These are phyloP conservation scores for Aquilaria malaccensis DNA, from an alignment of 345 rosid genomes.

Conservation along the genomic window DNA sequence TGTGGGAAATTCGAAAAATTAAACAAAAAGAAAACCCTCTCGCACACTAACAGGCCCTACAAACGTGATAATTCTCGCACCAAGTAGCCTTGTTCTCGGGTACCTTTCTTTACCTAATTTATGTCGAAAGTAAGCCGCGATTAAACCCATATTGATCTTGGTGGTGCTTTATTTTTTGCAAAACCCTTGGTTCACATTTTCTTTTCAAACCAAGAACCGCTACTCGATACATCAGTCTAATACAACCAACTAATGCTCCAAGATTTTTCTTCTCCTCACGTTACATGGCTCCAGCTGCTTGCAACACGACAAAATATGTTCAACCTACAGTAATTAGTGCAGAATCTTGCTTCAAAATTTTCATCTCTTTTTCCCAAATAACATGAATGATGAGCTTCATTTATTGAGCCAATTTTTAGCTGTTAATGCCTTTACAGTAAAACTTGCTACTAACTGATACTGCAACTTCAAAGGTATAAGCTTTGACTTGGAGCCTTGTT, in stretches of 20 bases:
- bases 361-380: constrained; percentile 7
- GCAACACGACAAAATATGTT: background rate
- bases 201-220: constrained; percentile 6
- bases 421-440: background rate
- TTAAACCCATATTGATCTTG: constrained; percentile 6
- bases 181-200: background rate
- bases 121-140: constrained; percentile 18
- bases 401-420: constrained; percentile 2
- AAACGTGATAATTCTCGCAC: constrained; percentile 16
- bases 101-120: constrained; percentile 17
- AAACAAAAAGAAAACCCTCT: too few species aligned
- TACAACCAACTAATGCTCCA: background rate
- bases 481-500: background rate
- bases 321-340: background rate
- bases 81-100: constrained; percentile 6
- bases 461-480: background rate
- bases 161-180: constrained; percentile 1
- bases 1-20: too few species aligned
- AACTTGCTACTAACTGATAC: background rate
- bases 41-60: background rate
- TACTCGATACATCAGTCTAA: background rate
- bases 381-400: constrained; percentile 4
- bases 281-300: constrained; percentile 7
- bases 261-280: background rate
- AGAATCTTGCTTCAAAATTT: background rate